Base-by-base conservation (phyloP, 176 grass and related monocot species). In the Carex parvula region DNA sequence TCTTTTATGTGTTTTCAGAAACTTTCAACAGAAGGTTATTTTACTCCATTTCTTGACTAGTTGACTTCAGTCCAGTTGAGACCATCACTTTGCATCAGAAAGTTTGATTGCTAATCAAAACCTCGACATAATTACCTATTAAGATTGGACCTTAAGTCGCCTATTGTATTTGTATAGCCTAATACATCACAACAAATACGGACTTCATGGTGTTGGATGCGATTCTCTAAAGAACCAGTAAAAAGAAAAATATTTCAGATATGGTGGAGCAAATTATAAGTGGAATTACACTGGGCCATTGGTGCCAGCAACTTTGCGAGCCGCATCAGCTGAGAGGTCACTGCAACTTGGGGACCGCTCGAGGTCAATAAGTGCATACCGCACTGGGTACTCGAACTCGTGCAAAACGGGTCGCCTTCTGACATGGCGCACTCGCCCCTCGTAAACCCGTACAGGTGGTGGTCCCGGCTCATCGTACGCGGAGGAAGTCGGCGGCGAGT, bases 321-420 rank as follows among this genome's bases (percentile, higher is more conserved):
- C 93, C 1, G 86, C 90, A 33, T 67, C 80, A 42, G 96, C 89
- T 0, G 91, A 93, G 68, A 99, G 89, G 82, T 90, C 81, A 56
- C 74, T 86, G 15, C 79, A 12, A 60, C 84, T 73, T 3, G 86
- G 88, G 16, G 81, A 54, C 54, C 67, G 80, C 56, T 95, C 96
- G 59, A 99, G 89, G 83, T 99, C 91, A 39, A 99, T 8, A 58
- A 95, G 91, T 11, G 91, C 93, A 64, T 95, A 95, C 22, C 89
- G 88, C 64, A 93, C 89, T 74, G 89, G 72, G 81, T 95, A 99
- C 54, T 91, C 91, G 48, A 99, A 99, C 63, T 85, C 80, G 79
- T 99, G 91, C 60, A 83, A 61, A 79, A 88, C 96, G 32, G 94
- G 92, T 0, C 85, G 90, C 33, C 75, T 81, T 63, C 90, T 83